Conservation (phyloP, 768 basidiomycete genomes). For the Russula sp. region DNA sequence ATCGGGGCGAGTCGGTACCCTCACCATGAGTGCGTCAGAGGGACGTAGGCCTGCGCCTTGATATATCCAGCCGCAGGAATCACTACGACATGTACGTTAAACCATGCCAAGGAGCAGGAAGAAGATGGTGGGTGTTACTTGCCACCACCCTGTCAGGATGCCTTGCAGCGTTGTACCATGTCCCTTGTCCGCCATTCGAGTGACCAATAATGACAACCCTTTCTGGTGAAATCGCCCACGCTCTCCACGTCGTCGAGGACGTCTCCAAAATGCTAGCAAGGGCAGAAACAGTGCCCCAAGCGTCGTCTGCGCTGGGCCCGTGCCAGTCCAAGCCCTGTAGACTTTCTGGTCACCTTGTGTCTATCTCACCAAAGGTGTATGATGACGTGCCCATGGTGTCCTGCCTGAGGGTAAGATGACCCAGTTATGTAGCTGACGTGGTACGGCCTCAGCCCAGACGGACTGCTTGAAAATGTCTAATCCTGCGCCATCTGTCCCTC, state of each 20-base stretch:
- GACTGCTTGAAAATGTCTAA: conserved; percentile 53
- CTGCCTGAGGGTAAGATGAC: conserved; percentile 74
- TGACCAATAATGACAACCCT: conserved; percentile 75
- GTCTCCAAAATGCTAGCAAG: conserved; percentile 42
- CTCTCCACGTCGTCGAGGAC: conserved; percentile 33
- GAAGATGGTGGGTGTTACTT: conserved; percentile 36
- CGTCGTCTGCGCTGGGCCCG: conserved; percentile 70
- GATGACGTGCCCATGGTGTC: conserved; percentile 64
- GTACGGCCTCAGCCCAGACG: conserved; percentile 62
- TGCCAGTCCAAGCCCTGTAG: conserved; percentile 88
- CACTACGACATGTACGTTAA: conserved; percentile 34
- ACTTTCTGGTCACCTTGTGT: neutral
- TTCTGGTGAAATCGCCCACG: conserved; percentile 35
- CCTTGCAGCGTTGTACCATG: conserved; percentile 72
- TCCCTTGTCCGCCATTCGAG: conserved; percentile 90
- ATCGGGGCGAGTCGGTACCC: neutral
- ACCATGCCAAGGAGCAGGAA: neutral
- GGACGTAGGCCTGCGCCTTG: conserved; percentile 83
- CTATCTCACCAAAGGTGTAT: neutral
- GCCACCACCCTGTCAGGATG: conserved; percentile 71
- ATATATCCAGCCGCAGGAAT: conserved; percentile 78
- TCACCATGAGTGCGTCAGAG: conserved; percentile 59
- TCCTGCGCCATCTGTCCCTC: conserved; percentile 74
- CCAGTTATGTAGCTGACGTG: conserved; percentile 60
- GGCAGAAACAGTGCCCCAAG: conserved; percentile 56